Conservation (phyloP, 257 asterid genomes). For the Solanum ossicruentum region DNA sequence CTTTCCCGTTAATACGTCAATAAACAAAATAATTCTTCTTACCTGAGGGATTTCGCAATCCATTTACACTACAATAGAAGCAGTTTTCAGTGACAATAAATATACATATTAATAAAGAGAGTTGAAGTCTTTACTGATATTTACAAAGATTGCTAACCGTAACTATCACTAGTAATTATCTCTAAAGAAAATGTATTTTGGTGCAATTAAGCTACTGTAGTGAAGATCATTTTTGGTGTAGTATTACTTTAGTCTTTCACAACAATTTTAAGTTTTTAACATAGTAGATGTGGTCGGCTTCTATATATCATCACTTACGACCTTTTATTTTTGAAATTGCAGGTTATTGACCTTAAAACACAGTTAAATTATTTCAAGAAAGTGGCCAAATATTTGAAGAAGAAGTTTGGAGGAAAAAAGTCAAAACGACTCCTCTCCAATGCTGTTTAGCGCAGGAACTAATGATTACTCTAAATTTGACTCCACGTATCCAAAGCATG, state of each 20-base stretch:
- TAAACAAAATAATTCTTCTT: neutral
- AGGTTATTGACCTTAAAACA: conserved; percentile 14
- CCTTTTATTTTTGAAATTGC: neutral
- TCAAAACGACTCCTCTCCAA: conserved; percentile 1
- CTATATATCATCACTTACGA: neutral
- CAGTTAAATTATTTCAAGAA: conserved; percentile 12
- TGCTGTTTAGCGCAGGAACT: conserved; percentile 9
- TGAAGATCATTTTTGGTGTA: too few species aligned
- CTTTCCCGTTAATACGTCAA: neutral
- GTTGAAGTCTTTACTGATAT: too few species aligned
- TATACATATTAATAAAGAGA: too few species aligned
- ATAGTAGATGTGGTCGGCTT: neutral
- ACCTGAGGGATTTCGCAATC: neutral
- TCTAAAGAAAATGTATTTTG: too few species aligned
- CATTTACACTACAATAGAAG: neutral
- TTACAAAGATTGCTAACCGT: too few species aligned
- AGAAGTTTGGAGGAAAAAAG: neutral
- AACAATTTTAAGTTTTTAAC: neutral
- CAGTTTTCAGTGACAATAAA: too few species aligned
- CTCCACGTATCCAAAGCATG: neutral
- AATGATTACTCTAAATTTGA: conserved; percentile 5
- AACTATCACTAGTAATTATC: too few species aligned
- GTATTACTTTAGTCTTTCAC: neutral
- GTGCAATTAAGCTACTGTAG: too few species aligned
- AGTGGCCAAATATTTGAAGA: conserved; percentile 3